Evolutionary conservation across 2,329 filamentous ascomycete genomes (phyloP).

Genomic region (Exophiala aquamarina): DNA sequence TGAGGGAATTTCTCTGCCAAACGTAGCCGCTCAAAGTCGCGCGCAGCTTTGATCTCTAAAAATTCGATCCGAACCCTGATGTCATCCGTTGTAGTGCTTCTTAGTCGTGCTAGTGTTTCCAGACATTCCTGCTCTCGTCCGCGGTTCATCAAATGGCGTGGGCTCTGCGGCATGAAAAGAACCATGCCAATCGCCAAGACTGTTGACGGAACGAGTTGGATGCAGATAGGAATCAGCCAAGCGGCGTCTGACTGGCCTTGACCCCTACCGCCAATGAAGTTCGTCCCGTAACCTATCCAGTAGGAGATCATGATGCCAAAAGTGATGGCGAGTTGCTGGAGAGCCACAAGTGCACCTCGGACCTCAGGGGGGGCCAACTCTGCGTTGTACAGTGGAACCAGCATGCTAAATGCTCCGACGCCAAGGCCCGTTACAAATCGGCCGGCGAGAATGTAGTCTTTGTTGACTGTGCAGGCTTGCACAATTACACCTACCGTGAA

Average conservation of each 20-base stretch:
- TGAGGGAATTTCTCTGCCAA: constrained; percentile 67
- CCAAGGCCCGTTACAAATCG: constrained; percentile 40
- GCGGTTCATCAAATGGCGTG: constrained; percentile 52
- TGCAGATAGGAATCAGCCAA: constrained; percentile 68
- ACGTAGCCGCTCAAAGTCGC: constrained; percentile 71
- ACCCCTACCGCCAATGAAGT: constrained; percentile 65
- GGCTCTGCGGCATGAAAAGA: constrained; percentile 55
- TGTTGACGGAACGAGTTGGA: constrained; percentile 45
- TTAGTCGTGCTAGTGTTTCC: constrained; percentile 61
- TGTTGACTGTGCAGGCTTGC: constrained; percentile 46
- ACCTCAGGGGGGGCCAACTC: constrained; percentile 38
- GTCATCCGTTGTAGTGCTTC: constrained; percentile 41
- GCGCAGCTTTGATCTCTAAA: constrained; percentile 77
- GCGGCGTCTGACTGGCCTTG: constrained; percentile 62
- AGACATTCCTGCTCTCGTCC: constrained; percentile 67
- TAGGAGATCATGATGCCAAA: constrained; percentile 44
- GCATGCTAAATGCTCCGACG: constrained; percentile 41
- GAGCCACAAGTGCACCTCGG: constrained; percentile 40
- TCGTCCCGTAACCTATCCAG: constrained; percentile 46
- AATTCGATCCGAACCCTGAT: constrained; percentile 52
- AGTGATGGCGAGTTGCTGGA: constrained; percentile 43
- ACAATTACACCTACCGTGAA: constrained; percentile 39
- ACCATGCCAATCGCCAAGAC: constrained; percentile 38
- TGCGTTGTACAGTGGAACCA: constrained; percentile 33
- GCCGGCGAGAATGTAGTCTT: constrained; percentile 35